A percentile compares a stretch with the other conserved stretches of the same genome.
Evolutionary conservation across 352 stramenopile species (phyloP).

Genomic region (Phytophthora tentaculata): DNA sequence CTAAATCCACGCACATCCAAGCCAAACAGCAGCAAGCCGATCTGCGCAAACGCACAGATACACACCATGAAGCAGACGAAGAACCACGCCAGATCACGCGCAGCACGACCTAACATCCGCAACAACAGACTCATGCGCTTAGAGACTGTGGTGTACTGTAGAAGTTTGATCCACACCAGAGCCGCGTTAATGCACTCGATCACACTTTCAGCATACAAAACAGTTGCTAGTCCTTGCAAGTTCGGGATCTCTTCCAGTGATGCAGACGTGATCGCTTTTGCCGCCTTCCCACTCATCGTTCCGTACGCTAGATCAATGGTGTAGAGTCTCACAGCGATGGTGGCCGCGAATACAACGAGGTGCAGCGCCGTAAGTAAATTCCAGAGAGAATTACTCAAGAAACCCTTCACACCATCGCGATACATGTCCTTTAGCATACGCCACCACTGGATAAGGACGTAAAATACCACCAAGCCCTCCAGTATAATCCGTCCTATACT

Average conservation of each 20-base stretch:
- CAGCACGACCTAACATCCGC: slow-evolving; percentile 56
- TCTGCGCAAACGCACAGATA: slow-evolving; percentile 69
- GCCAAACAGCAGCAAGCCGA: slow-evolving; percentile 70
- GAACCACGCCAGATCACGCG: slow-evolving; percentile 62
- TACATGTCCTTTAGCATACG: slow-evolving; percentile 42
- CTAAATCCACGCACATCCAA: slow-evolving; percentile 59
- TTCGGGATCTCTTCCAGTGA: slow-evolving; percentile 44
- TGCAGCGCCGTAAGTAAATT: slow-evolving; percentile 48
- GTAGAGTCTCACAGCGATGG: slow-evolving; percentile 63
- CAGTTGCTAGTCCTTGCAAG: slow-evolving; percentile 43
- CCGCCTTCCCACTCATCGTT: slow-evolving; percentile 45
- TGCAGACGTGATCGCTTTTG: slow-evolving; percentile 32
- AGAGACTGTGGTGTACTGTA: slow-evolving; percentile 77
- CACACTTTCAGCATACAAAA: slow-evolving; percentile 49
- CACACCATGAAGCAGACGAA: slow-evolving; percentile 64
- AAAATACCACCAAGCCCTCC: slow-evolving; percentile 58
- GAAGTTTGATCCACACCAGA: slow-evolving; percentile 65
- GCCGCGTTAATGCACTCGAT: slow-evolving; percentile 56
- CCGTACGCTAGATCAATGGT: slow-evolving; percentile 63
- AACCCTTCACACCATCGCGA: slow-evolving; percentile 31
- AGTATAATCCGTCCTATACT: slow-evolving; percentile 48
- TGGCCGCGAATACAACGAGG: slow-evolving; percentile 50
- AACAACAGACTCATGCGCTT: slow-evolving; percentile 68
- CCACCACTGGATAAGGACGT: slow-evolving; percentile 52
- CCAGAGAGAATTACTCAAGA: slow-evolving; percentile 45